Evolutionary conservation across 1,139 yeast species (phyloP), one percentile per base, ranked within the genome.

Genomic region (Hyphopichia burtonii): DNA sequence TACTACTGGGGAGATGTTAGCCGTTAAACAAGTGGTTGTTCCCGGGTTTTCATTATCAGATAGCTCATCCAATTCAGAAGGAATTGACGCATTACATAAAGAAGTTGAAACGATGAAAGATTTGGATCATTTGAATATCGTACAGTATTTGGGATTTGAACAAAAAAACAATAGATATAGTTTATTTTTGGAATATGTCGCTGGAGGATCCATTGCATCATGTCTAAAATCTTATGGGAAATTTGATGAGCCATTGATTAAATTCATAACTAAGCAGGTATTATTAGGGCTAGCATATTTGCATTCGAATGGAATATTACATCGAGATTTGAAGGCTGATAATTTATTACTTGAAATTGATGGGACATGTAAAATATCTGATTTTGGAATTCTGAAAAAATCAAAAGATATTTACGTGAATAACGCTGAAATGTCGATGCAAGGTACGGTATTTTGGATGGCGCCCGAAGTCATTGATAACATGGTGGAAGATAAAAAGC

Each of bases 361-460:
- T 58, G 99, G 99, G 11, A 82, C 91, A 11, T 89, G 97, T 63
- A 94, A 94, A 65, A 94, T 94, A 40, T 86, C 96, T 9, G 99
- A 94, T 62, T 94, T 94, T 68, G 99, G 99, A 34, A 94, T 94
- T 44, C 90, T 98, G 38, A 91, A 90, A 58, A 80, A 84, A 42
- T 86, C 96, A 0, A 78, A 81, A 48, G 93, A 93, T 58, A 88
- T 93, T 34, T 93, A 93, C 61, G 83, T 87, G 20, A 91, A 93
- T 57, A 84, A 88, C 54, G 91, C 96, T 2, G 96, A 89, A 45
- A 88, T 91, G 96, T 91, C 98, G 12, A 86, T 86, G 93, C 96
- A 94, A 64, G 99, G 99, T 17, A 91, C 99, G 0, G 91, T 94
- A 2, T 94, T 91, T 60, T 94, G 99, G 99, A 94, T 94, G 99